A percentile compares a stretch with the other conserved stretches of the same genome.
These are phyloP conservation scores for Nymphaea colorata DNA, from an alignment of 164 flowering plant genomes.

Conservation along the genomic window DNA sequence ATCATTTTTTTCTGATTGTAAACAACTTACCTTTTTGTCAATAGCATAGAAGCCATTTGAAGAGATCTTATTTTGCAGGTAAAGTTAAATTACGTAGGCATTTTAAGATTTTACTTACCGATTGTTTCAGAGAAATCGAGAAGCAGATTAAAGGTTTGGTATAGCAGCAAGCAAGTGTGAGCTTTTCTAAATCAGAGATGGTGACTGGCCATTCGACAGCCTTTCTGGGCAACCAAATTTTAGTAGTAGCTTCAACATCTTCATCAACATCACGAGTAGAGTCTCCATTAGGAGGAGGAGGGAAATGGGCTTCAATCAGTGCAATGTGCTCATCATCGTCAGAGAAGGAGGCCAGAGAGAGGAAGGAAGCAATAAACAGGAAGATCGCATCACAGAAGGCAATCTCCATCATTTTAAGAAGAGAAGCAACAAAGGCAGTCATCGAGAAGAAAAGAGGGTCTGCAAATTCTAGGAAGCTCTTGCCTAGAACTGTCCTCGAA, in stretches of 20 bases:
- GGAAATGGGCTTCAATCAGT: background rate
- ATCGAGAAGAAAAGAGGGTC: constrained; percentile 76
- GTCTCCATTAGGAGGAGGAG: background rate
- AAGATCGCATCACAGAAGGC: constrained; percentile 88
- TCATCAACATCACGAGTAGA: background rate
- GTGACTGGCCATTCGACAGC: background rate
- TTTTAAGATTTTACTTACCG: too few relatives aligned
- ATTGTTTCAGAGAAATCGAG: too few relatives aligned
- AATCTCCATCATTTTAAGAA: constrained; percentile 58
- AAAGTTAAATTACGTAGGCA: too few relatives aligned
- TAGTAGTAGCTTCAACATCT: background rate
- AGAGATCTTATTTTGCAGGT: too few relatives aligned
- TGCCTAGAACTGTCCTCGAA: constrained; percentile 82
- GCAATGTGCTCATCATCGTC: background rate
- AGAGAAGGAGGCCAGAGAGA: constrained; percentile 22
- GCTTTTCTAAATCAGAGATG: background rate
- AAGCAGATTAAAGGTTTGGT: too few relatives aligned
- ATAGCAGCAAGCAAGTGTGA: too few relatives aligned
- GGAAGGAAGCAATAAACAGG: constrained; percentile 59
- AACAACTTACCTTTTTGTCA: too few relatives aligned
- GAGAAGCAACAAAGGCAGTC: constrained; percentile 83
- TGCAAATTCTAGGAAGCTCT: constrained; percentile 51
- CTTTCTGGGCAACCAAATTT: background rate
- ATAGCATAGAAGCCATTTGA: too few relatives aligned
- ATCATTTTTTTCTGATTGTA: too few relatives aligned